These are phyloP conservation scores for Aspergillus asperescens DNA, from an alignment of 495 filamentous ascomycete genomes.

Conservation along the genomic window DNA sequence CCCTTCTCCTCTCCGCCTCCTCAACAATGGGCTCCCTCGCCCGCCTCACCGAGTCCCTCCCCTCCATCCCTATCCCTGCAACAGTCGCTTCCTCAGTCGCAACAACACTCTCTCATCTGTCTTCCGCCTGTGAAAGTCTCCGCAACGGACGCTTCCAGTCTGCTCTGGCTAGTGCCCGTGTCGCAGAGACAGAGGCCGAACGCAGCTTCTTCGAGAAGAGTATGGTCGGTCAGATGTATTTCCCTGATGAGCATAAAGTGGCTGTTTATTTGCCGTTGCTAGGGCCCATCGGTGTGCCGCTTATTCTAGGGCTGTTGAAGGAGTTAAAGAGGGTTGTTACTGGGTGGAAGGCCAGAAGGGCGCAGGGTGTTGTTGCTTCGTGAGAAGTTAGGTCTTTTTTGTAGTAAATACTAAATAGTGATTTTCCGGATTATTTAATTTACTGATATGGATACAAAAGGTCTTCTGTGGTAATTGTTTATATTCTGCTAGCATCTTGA, in stretches of 20 bases:
- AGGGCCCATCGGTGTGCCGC: slow-evolving; percentile 85
- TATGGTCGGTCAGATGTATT: slow-evolving; percentile 98
- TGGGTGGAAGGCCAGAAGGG: slow-evolving; percentile 32
- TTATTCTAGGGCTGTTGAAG: slow-evolving; percentile 76
- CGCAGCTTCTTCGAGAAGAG: slow-evolving; percentile 97
- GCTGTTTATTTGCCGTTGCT: slow-evolving; percentile 91
- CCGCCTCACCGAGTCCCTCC: slow-evolving; percentile 75
- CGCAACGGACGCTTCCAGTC: slow-evolving; percentile 58
- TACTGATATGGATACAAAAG: too few species aligned
- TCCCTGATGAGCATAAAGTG: slow-evolving; percentile 97
- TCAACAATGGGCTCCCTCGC: slow-evolving; percentile 92
- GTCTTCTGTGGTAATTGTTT: not conserved
- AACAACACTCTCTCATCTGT: slow-evolving; percentile 69
- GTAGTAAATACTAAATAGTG: slow-evolving; percentile 8
- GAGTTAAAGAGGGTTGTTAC: slow-evolving; percentile 57
- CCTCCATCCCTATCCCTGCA: slow-evolving; percentile 83
- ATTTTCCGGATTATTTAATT: not conserved
- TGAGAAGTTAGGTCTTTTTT: slow-evolving; percentile 2
- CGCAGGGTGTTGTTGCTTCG: not conserved
- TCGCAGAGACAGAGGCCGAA: slow-evolving; percentile 86
- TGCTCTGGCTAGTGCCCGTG: slow-evolving; percentile 69
- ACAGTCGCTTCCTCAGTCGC: slow-evolving; percentile 81
- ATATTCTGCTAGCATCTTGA: slow-evolving; percentile 1
- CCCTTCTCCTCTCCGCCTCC: slow-evolving; percentile 81
- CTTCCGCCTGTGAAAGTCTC: slow-evolving; percentile 69